Evolutionary conservation across 78 protist genomes (phyloP).

Genomic region (Dictyostelium capitatum): DNA sequence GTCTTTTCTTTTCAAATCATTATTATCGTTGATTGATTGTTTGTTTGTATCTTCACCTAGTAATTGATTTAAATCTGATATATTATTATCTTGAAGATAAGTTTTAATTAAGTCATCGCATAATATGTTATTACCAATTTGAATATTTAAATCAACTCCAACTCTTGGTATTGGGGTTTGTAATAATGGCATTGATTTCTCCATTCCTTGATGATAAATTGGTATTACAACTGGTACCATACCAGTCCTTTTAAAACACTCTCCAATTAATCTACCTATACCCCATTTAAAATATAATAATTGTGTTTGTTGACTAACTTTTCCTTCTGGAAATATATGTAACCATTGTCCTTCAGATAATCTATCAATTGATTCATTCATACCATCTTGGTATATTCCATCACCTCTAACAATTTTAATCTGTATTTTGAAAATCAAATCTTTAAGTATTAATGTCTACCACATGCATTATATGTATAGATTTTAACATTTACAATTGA

Average conservation of each 20-base stretch:
- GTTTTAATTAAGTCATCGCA: conserved; percentile 6
- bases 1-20: neutral
- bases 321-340: conserved; percentile 74
- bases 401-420: conserved; percentile 76
- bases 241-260: neutral
- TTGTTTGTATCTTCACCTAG: neutral
- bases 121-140: conserved; percentile 19
- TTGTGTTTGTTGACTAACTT: conserved; percentile 40
- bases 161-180: conserved; percentile 36
- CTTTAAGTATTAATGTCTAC: neutral
- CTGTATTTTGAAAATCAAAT: neutral
- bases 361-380: conserved; percentile 44
- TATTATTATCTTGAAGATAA: neutral
- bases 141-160: neutral
- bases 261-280: conserved; percentile 66
- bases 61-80: neutral
- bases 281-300: conserved; percentile 82
- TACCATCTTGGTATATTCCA: conserved; percentile 73
- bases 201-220: conserved; percentile 59
- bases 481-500: neutral
- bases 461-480: neutral
- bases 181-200: conserved; percentile 66
- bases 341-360: conserved; percentile 74
- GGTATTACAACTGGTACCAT: conserved; percentile 48
- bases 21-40: too few relatives aligned